Conservation (phyloP, 305 asterid species). For the Fraxinus nigra region DNA sequence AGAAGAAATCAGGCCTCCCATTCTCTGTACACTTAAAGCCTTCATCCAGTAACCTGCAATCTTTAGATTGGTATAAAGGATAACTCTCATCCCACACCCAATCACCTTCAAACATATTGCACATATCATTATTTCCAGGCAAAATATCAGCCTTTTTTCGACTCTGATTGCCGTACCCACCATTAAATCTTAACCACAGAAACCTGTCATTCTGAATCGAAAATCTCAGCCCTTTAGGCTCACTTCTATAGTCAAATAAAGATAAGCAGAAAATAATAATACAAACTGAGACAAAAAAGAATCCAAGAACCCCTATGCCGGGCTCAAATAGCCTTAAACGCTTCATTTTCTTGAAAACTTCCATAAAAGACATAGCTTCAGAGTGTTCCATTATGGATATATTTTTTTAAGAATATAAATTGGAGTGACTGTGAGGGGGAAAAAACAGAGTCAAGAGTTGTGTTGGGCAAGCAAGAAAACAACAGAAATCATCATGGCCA, state of each 20-base stretch:
- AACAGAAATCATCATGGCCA: slow-evolving; percentile 35
- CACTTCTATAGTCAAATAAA: slow-evolving; percentile 58
- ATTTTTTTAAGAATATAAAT: neutral
- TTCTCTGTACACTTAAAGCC: slow-evolving; percentile 86
- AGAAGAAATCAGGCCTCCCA: slow-evolving; percentile 88
- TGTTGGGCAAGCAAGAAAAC: slow-evolving; percentile 46
- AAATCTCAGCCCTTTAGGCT: slow-evolving; percentile 34
- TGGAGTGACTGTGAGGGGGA: neutral
- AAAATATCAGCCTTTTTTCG: slow-evolving; percentile 54
- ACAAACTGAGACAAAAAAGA: slow-evolving; percentile 41
- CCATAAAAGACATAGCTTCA: neutral
- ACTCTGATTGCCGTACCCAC: slow-evolving; percentile 9
- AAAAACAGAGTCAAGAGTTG: slow-evolving; percentile 20
- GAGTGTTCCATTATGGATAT: slow-evolving; percentile 6
- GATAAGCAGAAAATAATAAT: slow-evolving; percentile 61
- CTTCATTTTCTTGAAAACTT: neutral
- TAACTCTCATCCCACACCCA: slow-evolving; percentile 94
- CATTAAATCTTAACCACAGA: slow-evolving; percentile 56
- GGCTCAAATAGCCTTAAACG: slow-evolving; percentile 66
- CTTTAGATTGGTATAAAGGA: slow-evolving; percentile 74
- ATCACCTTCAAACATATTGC: slow-evolving; percentile 88
- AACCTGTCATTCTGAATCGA: slow-evolving; percentile 54
- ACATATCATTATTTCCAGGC: slow-evolving; percentile 45
- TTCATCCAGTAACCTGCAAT: slow-evolving; percentile 75
- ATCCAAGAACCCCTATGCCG: slow-evolving; percentile 63